These are phyloP conservation scores for Arabidopsis thaliana DNA, from an alignment of 345 rosid genomes.

Conservation along the genomic window TAIR10.1 NC_003074.8:21285501-21286000, in stretches of 20 bases:
- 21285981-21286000: conserved; percentile 7
- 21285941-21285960: conserved; percentile 15
- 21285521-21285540: not conserved
- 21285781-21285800: conserved; percentile 17
- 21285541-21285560: not conserved
- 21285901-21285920: conserved; percentile 12
- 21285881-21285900: conserved; percentile 16
- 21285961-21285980: conserved; percentile 41
- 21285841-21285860: not conserved
- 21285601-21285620: conserved; percentile 62
- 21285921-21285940: conserved; percentile 8
- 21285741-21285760: conserved; percentile 44
- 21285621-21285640: conserved; percentile 61
- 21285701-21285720: conserved; percentile 44
- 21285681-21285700: conserved; percentile 39
- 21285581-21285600: conserved; percentile 68
- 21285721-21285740: conserved; percentile 45
- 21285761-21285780: conserved; percentile 39
- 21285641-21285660: conserved; percentile 25
- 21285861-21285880: not conserved
- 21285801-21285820: conserved; percentile 23
- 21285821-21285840: conserved; percentile 14
- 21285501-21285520: not conserved
- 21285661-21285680: conserved; percentile 30
- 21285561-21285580: not conserved